Percentiles rank a stretch among this genome's conserved stretches.
Evolutionary conservation across 2,329 filamentous ascomycete species (phyloP).

Genomic region (Colletotrichum coccodes): DNA sequence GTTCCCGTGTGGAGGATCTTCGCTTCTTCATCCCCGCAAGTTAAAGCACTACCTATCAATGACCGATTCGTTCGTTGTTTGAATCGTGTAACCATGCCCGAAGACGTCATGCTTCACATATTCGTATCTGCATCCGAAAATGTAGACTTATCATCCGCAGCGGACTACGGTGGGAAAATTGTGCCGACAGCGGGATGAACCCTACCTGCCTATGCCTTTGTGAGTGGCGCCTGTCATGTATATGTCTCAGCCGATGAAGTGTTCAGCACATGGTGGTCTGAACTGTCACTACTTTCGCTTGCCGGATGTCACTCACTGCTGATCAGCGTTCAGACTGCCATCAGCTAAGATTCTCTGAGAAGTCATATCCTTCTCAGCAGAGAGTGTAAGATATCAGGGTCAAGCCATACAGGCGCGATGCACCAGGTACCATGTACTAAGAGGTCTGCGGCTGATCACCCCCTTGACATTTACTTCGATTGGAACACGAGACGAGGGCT

Average conservation of each 20-base stretch:
- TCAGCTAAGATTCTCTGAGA: neutral
- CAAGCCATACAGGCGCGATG: too few species aligned
- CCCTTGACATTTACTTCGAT: neutral
- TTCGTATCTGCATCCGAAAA: neutral
- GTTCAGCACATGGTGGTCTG: conserved; percentile 3
- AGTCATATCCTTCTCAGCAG: too few species aligned
- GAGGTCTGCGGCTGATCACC: too few species aligned
- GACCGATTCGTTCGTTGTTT: too few species aligned
- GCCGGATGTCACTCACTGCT: neutral
- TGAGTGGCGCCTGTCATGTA: neutral
- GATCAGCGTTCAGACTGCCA: neutral
- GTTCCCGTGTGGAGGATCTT: neutral
- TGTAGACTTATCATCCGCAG: neutral
- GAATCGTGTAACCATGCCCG: too few species aligned
- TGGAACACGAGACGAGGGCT: neutral
- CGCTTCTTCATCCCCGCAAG: too few species aligned
- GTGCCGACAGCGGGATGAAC: neutral
- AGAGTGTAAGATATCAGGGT: too few species aligned
- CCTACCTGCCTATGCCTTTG: neutral
- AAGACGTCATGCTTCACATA: neutral
- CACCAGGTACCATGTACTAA: too few species aligned
- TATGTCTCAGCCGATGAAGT: neutral
- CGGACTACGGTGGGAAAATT: neutral
- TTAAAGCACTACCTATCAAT: too few species aligned
- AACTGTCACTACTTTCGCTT: neutral